phyloP scores from a whole-genome alignment of 2,329 filamentous ascomycete genomes.

The Dothidotthia symphoricarpi region DNA sequence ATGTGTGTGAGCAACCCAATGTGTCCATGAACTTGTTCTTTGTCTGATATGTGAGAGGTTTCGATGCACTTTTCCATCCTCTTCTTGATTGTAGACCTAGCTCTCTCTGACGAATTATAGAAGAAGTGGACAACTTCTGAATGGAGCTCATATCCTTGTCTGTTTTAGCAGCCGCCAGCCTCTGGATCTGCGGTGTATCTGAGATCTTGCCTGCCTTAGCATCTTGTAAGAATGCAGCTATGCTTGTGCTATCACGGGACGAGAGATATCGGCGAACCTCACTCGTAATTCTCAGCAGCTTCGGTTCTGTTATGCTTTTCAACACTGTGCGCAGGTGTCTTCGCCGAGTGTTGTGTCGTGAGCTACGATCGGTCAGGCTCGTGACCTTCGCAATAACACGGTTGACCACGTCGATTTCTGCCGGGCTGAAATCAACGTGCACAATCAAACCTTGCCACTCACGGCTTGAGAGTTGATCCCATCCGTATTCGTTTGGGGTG shows the following conservation, averaged over 20 bases:
- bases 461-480: conserved; percentile 23
- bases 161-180: conserved; percentile 24
- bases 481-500: conserved; percentile 15
- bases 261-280: conserved; percentile 15
- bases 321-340: conserved; percentile 26
- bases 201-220: conserved; percentile 21
- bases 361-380: background rate
- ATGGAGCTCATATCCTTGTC: conserved; percentile 14
- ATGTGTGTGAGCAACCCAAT: conserved; percentile 48
- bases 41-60: conserved; percentile 20
- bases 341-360: conserved; percentile 13
- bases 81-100: conserved; percentile 28
- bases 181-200: conserved; percentile 23
- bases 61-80: conserved; percentile 27
- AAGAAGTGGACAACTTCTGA: conserved; percentile 16
- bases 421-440: conserved; percentile 35
- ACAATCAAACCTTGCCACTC: conserved; percentile 32
- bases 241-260: conserved; percentile 19
- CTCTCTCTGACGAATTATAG: conserved; percentile 35
- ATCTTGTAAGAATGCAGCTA: conserved; percentile 35
- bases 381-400: conserved; percentile 8
- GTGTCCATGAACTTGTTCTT: conserved; percentile 39
- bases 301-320: conserved; percentile 21
- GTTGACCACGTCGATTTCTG: conserved; percentile 28
- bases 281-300: conserved; percentile 18